Evolutionary conservation across 345 rosid genomes (phyloP).

Genomic region (Lepidium didymum): DNA sequence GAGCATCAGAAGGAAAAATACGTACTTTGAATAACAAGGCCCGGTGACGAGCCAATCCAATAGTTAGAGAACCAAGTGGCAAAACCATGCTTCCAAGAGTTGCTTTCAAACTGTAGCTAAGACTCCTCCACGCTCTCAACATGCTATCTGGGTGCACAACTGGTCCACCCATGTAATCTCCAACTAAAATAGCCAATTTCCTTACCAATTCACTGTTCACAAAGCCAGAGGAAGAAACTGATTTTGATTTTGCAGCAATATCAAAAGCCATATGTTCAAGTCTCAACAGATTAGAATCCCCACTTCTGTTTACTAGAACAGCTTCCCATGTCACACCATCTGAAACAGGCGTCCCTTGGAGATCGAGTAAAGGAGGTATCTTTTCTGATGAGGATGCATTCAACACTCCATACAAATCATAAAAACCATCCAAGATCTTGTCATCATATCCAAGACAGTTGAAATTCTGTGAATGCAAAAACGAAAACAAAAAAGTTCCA

Average conservation of each 20-base stretch:
- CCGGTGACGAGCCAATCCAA: conserved; percentile 96
- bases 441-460: conserved; percentile 90
- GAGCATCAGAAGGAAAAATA: background rate
- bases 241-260: conserved; percentile 47
- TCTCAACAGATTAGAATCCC: conserved; percentile 65
- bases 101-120: conserved; percentile 69
- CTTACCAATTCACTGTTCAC: conserved; percentile 43
- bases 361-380: conserved; percentile 86
- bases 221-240: conserved; percentile 33
- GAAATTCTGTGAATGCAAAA: conserved; percentile 60
- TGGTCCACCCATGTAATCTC: conserved; percentile 89
- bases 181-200: conserved; percentile 68
- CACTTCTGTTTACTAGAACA: conserved; percentile 77
- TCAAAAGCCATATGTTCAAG: conserved; percentile 67
- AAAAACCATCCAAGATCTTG: conserved; percentile 93
- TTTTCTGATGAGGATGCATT: conserved; percentile 47
- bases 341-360: conserved; percentile 70
- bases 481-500: background rate
- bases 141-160: conserved; percentile 66
- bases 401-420: conserved; percentile 73
- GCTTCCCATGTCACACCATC: conserved; percentile 77
- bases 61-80: conserved; percentile 87
- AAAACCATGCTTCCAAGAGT: conserved; percentile 89
- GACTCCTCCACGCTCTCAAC: conserved; percentile 67
- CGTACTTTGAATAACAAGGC: conserved; percentile 88